These are phyloP conservation scores for Chimonanthus praecox DNA, from an alignment of 164 flowering plant species.

Conservation along the genomic window DNA sequence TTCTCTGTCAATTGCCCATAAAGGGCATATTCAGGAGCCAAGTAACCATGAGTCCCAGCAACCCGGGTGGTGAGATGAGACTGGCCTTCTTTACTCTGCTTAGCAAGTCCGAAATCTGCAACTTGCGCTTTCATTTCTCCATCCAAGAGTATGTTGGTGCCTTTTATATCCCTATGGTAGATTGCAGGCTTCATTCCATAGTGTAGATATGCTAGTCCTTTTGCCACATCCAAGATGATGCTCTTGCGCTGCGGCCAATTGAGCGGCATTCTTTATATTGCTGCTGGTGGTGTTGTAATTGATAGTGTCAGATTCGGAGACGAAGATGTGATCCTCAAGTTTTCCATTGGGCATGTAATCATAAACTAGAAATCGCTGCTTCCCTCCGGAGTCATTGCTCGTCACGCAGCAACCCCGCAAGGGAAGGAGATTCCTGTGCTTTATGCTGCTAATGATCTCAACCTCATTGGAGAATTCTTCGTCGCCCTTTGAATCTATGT, in stretches of 20 bases:
- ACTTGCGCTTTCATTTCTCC: conserved; percentile 28
- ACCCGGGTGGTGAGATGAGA: conserved; percentile 28
- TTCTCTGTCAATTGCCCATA: conserved; percentile 34
- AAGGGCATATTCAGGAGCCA: conserved; percentile 51
- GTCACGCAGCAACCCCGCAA: conserved; percentile 59
- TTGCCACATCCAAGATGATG: conserved; percentile 37
- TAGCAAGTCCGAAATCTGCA: conserved; percentile 47
- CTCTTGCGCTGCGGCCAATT: conserved; percentile 32
- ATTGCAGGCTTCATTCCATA: conserved; percentile 32
- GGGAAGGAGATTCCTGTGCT: conserved; percentile 62
- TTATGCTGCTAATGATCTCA: conserved; percentile 63
- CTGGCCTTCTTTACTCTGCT: conserved; percentile 27
- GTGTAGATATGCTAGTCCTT: conserved; percentile 47
- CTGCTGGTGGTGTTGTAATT: too few species aligned
- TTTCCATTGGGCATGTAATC: conserved; percentile 57
- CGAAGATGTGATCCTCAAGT: conserved; percentile 37
- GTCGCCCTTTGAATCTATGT: conserved; percentile 44
- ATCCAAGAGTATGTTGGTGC: conserved; percentile 36
- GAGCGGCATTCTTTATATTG: conserved; percentile 2
- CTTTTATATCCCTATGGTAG: conserved; percentile 34
- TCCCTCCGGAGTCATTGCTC: conserved; percentile 21
- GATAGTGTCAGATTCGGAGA: background rate
- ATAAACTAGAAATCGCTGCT: conserved; percentile 39
- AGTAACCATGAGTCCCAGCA: conserved; percentile 42
- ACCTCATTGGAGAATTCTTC: conserved; percentile 70